These are phyloP conservation scores for Beauveria sp. DNA, from an alignment of 2,329 filamentous ascomycete genomes.

Conservation along the genomic window DNA sequence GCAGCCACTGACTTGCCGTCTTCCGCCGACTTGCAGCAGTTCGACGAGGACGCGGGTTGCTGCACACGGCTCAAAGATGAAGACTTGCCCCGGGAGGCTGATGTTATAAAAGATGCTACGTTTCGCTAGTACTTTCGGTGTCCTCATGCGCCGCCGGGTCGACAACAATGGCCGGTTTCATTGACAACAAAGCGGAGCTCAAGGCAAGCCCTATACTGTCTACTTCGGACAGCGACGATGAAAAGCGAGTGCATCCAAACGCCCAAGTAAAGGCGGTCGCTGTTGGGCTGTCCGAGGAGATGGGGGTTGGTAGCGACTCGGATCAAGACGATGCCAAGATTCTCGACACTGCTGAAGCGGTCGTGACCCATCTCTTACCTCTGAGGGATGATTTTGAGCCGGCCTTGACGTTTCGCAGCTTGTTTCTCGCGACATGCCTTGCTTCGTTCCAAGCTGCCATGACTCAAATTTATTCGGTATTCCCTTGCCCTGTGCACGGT, in stretches of 20 bases:
- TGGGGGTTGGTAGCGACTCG: not conserved
- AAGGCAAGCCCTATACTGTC: too few species aligned
- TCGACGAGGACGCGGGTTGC: too few species aligned
- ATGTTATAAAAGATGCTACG: too few species aligned
- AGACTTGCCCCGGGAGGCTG: too few species aligned
- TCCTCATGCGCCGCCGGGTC: too few species aligned
- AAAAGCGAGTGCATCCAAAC: not conserved
- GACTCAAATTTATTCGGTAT: constrained; percentile 45
- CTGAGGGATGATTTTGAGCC: constrained; percentile 45
- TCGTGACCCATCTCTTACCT: constrained; percentile 38
- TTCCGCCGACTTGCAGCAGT: too few species aligned
- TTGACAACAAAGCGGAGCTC: too few species aligned
- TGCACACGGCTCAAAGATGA: too few species aligned
- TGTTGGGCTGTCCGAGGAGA: not conserved
- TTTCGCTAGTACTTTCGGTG: too few species aligned
- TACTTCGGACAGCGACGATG: not conserved
- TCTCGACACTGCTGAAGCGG: constrained; percentile 45
- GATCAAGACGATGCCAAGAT: constrained; percentile 25
- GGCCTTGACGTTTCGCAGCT: constrained; percentile 44
- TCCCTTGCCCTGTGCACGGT: constrained; percentile 10
- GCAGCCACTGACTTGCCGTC: too few species aligned
- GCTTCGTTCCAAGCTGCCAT: constrained; percentile 47
- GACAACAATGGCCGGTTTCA: too few species aligned
- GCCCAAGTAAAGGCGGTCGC: not conserved
- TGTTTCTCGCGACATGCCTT: constrained; percentile 41